Evolutionary conservation across 1,139 yeast species (phyloP).

Genomic region (Candida labiduridarum): DNA sequence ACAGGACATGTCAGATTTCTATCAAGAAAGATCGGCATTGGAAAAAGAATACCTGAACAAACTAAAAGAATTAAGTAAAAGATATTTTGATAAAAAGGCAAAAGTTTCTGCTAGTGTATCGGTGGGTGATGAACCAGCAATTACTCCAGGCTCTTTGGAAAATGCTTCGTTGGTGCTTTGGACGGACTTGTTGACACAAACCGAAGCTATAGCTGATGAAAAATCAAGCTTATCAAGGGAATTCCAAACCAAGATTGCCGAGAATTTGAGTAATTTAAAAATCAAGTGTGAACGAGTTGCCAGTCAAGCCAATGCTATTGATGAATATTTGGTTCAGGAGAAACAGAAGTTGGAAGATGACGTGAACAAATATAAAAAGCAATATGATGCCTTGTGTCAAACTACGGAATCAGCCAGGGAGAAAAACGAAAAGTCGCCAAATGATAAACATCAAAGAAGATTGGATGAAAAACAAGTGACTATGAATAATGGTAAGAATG

Average conservation of each 20-base stretch:
- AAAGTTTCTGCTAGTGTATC: slow-evolving; percentile 65
- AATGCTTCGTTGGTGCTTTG: slow-evolving; percentile 92
- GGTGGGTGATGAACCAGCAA: slow-evolving; percentile 88
- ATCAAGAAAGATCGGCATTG: slow-evolving; percentile 75
- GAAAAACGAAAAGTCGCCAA: slow-evolving; percentile 61
- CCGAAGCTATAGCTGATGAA: slow-evolving; percentile 79
- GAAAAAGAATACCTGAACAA: slow-evolving; percentile 83
- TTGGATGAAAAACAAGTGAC: slow-evolving; percentile 66
- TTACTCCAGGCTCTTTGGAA: slow-evolving; percentile 95
- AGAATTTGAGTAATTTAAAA: slow-evolving; percentile 59
- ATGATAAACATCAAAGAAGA: slow-evolving; percentile 61
- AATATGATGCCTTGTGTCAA: slow-evolving; percentile 79
- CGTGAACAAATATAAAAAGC: slow-evolving; percentile 68
- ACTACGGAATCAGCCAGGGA: slow-evolving; percentile 79
- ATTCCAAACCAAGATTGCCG: slow-evolving; percentile 60
- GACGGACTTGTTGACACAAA: slow-evolving; percentile 85
- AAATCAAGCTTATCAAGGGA: slow-evolving; percentile 63
- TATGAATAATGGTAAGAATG: slow-evolving; percentile 87
- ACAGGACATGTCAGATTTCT: slow-evolving; percentile 77
- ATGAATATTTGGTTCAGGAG: slow-evolving; percentile 58
- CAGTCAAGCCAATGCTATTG: slow-evolving; percentile 57
- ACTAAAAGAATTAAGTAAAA: slow-evolving; percentile 64
- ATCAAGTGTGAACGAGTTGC: slow-evolving; percentile 56
- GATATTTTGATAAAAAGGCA: slow-evolving; percentile 78
- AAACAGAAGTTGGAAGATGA: slow-evolving; percentile 65